Percentiles rank a stretch among this genome's conserved stretches.
These are phyloP conservation scores for Chrysophaeum taylorii DNA, from an alignment of 352 stramenopile genomes.

Conservation along the genomic window DNA sequence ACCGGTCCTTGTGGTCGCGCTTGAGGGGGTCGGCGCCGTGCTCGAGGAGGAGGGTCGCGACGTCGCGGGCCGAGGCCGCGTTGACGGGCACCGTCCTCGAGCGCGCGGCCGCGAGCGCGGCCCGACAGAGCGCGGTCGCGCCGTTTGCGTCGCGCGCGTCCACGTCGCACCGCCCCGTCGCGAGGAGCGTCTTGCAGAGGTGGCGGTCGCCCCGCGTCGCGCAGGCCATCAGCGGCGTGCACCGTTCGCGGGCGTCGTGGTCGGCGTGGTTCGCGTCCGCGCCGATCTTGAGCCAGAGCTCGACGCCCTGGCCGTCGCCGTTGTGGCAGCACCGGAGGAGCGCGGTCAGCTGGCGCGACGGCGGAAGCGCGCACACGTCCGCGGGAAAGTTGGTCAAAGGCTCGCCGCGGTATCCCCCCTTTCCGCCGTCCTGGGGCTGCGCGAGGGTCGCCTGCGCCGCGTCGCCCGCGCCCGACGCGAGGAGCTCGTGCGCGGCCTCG, in stretches of 20 bases:
- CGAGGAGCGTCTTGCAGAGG: not conserved
- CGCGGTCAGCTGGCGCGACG: not conserved
- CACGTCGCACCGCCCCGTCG: not conserved
- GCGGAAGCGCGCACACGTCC: not conserved
- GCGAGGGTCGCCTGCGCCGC: not conserved
- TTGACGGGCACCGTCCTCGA: not conserved
- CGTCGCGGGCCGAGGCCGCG: not conserved
- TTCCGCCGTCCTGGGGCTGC: not conserved
- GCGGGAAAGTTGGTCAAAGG: constrained; percentile 3
- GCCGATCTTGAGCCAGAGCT: constrained; percentile 6
- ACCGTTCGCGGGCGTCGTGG: not conserved
- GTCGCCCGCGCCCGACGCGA: too few species aligned
- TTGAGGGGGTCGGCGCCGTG: constrained; percentile 2
- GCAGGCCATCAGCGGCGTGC: constrained; percentile 12
- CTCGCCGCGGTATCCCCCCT: too few species aligned
- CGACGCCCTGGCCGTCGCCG: constrained; percentile 2
- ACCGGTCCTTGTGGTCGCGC: not conserved
- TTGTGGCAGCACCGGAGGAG: constrained; percentile 4
- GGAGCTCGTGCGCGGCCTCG: too few species aligned
- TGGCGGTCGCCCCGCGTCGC: not conserved
- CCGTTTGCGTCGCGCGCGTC: not conserved
- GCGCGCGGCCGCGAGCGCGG: not conserved
- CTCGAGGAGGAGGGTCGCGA: not conserved
- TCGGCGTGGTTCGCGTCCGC: constrained; percentile 16
- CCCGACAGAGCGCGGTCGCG: not conserved